Evolutionary conservation across 129 eudicot species (phyloP).

Genomic region (Pseudognaphalium luteoalbum): DNA sequence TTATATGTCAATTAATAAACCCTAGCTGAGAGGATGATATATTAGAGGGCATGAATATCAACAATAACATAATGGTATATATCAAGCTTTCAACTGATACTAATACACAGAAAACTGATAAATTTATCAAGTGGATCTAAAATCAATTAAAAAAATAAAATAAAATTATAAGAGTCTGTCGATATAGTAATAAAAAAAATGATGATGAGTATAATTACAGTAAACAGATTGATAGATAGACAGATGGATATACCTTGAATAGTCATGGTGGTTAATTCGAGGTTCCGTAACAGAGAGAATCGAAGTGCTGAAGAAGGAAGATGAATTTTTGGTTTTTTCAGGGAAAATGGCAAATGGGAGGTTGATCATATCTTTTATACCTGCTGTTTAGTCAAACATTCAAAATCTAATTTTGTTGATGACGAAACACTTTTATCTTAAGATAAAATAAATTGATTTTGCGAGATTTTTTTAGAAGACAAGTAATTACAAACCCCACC

Average conservation of each 20-base stretch:
- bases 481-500: too few species aligned
- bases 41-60: not conserved
- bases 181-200: not conserved
- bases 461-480: too few species aligned
- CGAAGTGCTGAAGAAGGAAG: not conserved
- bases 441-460: too few species aligned
- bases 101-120: not conserved
- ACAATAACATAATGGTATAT: not conserved
- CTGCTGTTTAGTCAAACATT: too few species aligned
- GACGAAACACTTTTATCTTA: too few species aligned
- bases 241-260: conserved; percentile 41
- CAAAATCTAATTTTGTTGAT: too few species aligned
- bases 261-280: conserved; percentile 42
- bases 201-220: not conserved
- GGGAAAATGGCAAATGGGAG: too few species aligned
- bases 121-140: not conserved
- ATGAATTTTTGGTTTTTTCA: not conserved
- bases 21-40: not conserved
- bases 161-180: not conserved
- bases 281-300: conserved; percentile 14
- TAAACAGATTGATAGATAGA: conserved; percentile 9
- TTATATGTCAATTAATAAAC: not conserved
- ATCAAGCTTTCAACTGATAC: conserved; percentile 9
- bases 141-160: too few species aligned
- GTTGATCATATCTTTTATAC: too few species aligned